phyloP scores from a whole-genome alignment of 2,329 filamentous ascomycete genomes.

The Beauveria caledonica region DNA sequence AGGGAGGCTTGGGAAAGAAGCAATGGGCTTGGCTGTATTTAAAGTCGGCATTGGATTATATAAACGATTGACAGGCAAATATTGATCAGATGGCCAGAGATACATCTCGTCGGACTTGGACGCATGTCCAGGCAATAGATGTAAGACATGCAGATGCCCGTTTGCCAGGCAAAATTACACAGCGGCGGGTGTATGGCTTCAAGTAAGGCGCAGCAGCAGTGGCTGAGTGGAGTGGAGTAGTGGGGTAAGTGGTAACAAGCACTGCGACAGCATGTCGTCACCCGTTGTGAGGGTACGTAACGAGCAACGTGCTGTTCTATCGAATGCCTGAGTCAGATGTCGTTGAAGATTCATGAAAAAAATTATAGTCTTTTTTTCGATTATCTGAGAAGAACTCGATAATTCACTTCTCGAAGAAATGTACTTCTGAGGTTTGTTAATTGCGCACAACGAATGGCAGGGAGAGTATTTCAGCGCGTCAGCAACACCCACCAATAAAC shows the following conservation, averaged over 20 bases:
- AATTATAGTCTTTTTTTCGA: rapidly evolving
- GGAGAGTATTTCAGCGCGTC: too few relatives aligned
- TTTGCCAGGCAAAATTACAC: neutral
- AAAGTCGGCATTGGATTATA: neutral
- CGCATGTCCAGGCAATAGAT: neutral
- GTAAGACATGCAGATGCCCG: neutral
- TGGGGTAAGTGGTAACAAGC: neutral
- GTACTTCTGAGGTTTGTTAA: too few relatives aligned
- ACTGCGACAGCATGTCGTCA: neutral
- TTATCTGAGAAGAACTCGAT: too few relatives aligned
- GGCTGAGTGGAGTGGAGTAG: neutral
- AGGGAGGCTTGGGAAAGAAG: neutral
- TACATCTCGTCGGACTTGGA: neutral
- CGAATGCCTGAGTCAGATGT: too few relatives aligned
- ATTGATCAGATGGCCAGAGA: neutral
- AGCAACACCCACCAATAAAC: neutral
- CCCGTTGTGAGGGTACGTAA: neutral
- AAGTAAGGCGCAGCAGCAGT: neutral
- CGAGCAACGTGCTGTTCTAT: neutral
- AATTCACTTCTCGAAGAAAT: too few relatives aligned
- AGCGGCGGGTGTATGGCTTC: too few relatives aligned
- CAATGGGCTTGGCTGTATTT: neutral
- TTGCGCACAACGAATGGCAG: too few relatives aligned
- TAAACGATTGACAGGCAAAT: neutral
- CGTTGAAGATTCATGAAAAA: too few relatives aligned